These are phyloP conservation scores for Trichoderma guizhouense DNA, from an alignment of 2,329 filamentous ascomycete species.

Conservation along the genomic window DNA sequence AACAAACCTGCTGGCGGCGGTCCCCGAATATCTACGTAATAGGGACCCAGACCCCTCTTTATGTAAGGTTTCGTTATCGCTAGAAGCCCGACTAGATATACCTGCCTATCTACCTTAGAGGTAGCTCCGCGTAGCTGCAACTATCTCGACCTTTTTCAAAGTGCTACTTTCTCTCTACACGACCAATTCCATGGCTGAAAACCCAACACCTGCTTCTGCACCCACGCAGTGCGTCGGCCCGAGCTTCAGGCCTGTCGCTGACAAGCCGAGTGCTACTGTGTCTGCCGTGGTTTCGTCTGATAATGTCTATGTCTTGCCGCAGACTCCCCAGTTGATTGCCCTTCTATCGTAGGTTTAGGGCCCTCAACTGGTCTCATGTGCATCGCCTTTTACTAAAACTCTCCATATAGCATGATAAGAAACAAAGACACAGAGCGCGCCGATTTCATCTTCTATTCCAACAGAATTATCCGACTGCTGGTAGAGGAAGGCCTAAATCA, in stretches of 20 bases:
- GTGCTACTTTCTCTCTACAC: background rate
- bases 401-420: slow-evolving; percentile 77
- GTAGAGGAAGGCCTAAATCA: slow-evolving; percentile 98
- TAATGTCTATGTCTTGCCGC: slow-evolving; percentile 85
- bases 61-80: slow-evolving; percentile 14
- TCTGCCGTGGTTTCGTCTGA: slow-evolving; percentile 77
- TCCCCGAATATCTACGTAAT: slow-evolving; percentile 13
- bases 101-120: background rate
- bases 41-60: slow-evolving; percentile 10
- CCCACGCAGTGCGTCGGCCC: slow-evolving; percentile 70
- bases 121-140: background rate
- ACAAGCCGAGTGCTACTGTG: slow-evolving; percentile 84
- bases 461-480: slow-evolving; percentile 91
- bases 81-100: slow-evolving; percentile 12
- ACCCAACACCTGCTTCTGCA: slow-evolving; percentile 22
- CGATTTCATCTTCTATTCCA: slow-evolving; percentile 99
- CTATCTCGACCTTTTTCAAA: background rate
- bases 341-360: slow-evolving; percentile 78
- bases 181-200: slow-evolving; percentile 41
- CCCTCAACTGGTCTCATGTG: background rate
- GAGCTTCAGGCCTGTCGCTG: slow-evolving; percentile 68
- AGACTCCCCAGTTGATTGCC: slow-evolving; percentile 95
- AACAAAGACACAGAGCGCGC: slow-evolving; percentile 85
- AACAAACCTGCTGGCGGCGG: background rate
- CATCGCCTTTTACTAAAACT: slow-evolving; percentile 22